A percentile compares a stretch with the other conserved stretches of the same genome.
phyloP scores from a whole-genome alignment of 768 basidiomycete genomes.

The Podaxis sp. region DNA sequence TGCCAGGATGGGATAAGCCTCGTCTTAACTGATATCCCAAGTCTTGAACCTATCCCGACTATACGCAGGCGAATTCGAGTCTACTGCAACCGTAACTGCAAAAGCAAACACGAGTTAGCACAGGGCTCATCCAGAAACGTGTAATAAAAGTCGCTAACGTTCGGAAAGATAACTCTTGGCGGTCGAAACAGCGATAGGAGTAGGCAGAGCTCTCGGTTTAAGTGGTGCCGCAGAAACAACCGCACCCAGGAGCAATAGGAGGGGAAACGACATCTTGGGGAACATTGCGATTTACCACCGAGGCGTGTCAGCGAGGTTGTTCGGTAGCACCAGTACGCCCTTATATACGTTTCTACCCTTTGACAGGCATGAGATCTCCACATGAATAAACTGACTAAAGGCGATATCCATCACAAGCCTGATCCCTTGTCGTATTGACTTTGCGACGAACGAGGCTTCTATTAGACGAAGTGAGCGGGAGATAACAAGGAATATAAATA shows the following conservation, averaged over 20 bases:
- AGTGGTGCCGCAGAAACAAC: constrained; percentile 15
- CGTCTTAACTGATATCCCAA: constrained; percentile 43
- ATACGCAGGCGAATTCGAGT: constrained; percentile 31
- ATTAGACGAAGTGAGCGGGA: neutral
- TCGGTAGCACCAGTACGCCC: neutral
- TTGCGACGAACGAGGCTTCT: neutral
- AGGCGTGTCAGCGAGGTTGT: neutral
- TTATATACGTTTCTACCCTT: neutral
- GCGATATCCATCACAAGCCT: no score
- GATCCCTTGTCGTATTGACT: neutral
- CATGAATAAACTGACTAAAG: neutral
- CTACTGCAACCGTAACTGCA: constrained; percentile 28
- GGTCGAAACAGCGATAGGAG: constrained; percentile 26
- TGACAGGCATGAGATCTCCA: neutral
- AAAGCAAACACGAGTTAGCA: neutral
- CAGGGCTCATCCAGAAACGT: neutral
- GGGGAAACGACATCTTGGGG: neutral
- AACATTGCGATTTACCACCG: neutral
- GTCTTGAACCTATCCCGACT: constrained; percentile 36
- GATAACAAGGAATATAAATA: neutral
- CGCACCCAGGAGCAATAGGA: constrained; percentile 14
- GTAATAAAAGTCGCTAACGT: constrained; percentile 17
- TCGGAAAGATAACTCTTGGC: constrained; percentile 29
- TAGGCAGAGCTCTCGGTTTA: constrained; percentile 25
- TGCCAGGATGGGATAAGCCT: neutral